Percentiles rank a stretch among this genome's conserved stretches.
These are phyloP conservation scores for Boletellus ananiceps DNA, from an alignment of 768 basidiomycete genomes.

Conservation along the genomic window DNA sequence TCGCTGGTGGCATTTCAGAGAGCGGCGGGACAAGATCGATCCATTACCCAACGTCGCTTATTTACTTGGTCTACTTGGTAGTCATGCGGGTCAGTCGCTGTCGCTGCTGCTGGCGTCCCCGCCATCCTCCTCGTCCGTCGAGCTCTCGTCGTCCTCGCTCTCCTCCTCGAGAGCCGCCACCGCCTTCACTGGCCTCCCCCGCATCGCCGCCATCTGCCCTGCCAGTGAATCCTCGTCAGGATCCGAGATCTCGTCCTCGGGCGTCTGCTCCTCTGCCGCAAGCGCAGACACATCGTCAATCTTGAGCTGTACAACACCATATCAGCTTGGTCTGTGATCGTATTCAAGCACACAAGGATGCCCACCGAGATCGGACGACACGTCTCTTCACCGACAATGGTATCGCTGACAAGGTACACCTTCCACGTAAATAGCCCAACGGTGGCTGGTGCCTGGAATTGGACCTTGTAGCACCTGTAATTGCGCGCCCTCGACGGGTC, in stretches of 20 bases:
- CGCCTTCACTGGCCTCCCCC: constrained; percentile 82
- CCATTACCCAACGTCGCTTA: not conserved
- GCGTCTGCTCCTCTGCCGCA: constrained; percentile 50
- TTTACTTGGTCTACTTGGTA: not conserved
- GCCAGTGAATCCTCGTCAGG: constrained; percentile 96
- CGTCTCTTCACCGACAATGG: constrained; percentile 79
- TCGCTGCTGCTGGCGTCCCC: constrained; percentile 27
- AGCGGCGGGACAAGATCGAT: not conserved
- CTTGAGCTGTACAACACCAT: constrained; percentile 53
- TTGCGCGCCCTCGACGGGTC: constrained; percentile 46
- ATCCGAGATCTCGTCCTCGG: constrained; percentile 94
- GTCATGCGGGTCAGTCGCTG: constrained; percentile 17
- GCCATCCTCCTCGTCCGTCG: constrained; percentile 26
- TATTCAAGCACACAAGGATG: constrained; percentile 5
- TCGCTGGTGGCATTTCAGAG: not conserved
- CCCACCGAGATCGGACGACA: constrained; percentile 67
- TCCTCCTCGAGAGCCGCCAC: constrained; percentile 36
- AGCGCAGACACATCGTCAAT: constrained; percentile 69
- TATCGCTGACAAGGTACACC: constrained; percentile 81
- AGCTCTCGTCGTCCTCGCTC: constrained; percentile 24
- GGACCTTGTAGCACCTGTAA: constrained; percentile 82
- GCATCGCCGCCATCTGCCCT: constrained; percentile 97
- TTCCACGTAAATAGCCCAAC: constrained; percentile 88
- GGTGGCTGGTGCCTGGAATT: constrained; percentile 90
- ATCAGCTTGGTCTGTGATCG: constrained; percentile 2